A percentile compares a stretch with the other conserved stretches of the same genome.
Evolutionary conservation across 495 filamentous ascomycete species (phyloP).

Genomic region (Tuber aestivum): DNA sequence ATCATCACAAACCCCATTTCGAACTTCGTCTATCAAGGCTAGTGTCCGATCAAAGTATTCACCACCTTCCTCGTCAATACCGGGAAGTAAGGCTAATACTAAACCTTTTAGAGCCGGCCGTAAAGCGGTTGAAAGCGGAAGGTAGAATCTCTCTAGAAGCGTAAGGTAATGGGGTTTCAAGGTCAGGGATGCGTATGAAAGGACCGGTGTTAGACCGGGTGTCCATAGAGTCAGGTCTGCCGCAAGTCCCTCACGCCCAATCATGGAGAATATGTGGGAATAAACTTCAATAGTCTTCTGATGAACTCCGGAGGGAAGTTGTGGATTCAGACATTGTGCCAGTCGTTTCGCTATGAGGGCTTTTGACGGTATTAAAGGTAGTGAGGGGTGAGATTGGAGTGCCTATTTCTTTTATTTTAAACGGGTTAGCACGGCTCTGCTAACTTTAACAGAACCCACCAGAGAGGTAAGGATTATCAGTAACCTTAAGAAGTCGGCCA

Average conservation of each 20-base stretch:
- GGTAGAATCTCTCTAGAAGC: constrained; percentile 72
- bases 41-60: constrained; percentile 93
- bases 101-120: constrained; percentile 85
- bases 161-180: constrained; percentile 77
- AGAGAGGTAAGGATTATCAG: background rate
- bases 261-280: constrained; percentile 71
- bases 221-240: constrained; percentile 79
- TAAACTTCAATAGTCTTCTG: constrained; percentile 96
- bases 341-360: constrained; percentile 78
- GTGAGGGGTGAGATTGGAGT: constrained; percentile 75
- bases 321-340: constrained; percentile 89
- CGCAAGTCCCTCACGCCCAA: constrained; percentile 69
- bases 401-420: constrained; percentile 54
- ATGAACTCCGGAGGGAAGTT: constrained; percentile 92
- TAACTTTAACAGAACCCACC: constrained; percentile 5
- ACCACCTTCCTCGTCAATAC: constrained; percentile 89
- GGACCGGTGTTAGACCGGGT: constrained; percentile 75
- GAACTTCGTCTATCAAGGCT: constrained; percentile 69
- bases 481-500: constrained; percentile 80
- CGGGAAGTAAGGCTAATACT: constrained; percentile 77
- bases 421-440: constrained; percentile 10
- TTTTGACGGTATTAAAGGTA: constrained; percentile 71
- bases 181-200: constrained; percentile 88
- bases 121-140: constrained; percentile 63
- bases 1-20: constrained; percentile 62